These are phyloP conservation scores for Globomyces pollinis-pini DNA, from an alignment of 192 early-diverging fungal genomes.

Conservation along the genomic window DNA sequence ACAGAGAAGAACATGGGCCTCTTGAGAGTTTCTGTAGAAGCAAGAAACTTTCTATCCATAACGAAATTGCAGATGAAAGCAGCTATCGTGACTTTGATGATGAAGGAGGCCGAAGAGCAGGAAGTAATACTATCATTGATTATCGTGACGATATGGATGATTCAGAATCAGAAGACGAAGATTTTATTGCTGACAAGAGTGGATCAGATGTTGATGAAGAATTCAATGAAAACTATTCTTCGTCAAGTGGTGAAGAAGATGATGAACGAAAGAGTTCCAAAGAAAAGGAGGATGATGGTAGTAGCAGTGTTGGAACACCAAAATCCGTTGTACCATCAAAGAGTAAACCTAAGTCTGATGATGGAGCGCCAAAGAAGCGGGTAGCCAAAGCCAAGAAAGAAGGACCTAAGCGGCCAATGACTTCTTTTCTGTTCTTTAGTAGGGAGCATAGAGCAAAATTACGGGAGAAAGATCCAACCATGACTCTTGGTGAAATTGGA, in stretches of 20 bases:
- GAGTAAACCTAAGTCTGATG: constrained; percentile 11
- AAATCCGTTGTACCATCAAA: constrained; percentile 15
- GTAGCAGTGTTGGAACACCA: background rate
- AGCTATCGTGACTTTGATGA: background rate
- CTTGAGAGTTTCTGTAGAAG: constrained; percentile 73
- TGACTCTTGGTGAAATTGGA: constrained; percentile 42
- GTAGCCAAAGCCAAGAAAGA: constrained; percentile 67
- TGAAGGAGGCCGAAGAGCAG: constrained; percentile 24
- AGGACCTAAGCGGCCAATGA: constrained; percentile 76
- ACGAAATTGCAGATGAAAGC: constrained; percentile 53
- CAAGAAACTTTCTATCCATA: constrained; percentile 71
- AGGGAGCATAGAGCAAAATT: constrained; percentile 66
- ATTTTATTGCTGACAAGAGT: constrained; percentile 53
- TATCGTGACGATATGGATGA: constrained; percentile 23
- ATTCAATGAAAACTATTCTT: constrained; percentile 30
- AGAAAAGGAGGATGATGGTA: constrained; percentile 1
- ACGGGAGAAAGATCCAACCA: constrained; percentile 63
- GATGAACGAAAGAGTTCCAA: constrained; percentile 20
- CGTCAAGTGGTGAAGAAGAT: constrained; percentile 22
- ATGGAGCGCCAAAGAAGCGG: constrained; percentile 32
- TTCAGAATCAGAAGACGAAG: constrained; percentile 68
- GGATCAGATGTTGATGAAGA: constrained; percentile 37
- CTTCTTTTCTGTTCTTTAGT: constrained; percentile 82
- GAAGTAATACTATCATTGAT: background rate
- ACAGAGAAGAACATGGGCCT: constrained; percentile 81